A percentile compares a stretch with the other conserved stretches of the same genome.
Evolutionary conservation across 306 rosid genomes (phyloP).

Genomic region (Coriaria nepalensis): DNA sequence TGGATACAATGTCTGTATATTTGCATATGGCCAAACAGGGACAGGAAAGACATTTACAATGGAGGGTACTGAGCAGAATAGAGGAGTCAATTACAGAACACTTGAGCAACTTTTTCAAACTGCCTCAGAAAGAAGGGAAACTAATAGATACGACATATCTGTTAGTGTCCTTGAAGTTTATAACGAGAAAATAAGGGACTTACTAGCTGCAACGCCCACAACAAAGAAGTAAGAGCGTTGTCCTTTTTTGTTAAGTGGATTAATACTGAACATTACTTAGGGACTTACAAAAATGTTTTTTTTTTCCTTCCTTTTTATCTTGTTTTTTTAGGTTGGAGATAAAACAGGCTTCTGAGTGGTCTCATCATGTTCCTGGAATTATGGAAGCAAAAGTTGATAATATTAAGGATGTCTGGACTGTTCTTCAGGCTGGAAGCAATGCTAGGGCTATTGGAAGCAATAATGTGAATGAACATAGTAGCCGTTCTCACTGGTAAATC

Average conservation of each 20-base stretch:
- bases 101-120: constrained; percentile 61
- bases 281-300: too few relatives aligned
- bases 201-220: constrained; percentile 46
- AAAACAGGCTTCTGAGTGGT: constrained; percentile 67
- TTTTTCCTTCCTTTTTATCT: not conserved
- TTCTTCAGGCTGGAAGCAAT: constrained; percentile 69
- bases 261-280: too few relatives aligned
- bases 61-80: constrained; percentile 72
- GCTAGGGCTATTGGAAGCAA: constrained; percentile 81
- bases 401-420: constrained; percentile 57
- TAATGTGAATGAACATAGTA: constrained; percentile 77
- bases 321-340: constrained; percentile 56
- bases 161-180: constrained; percentile 91
- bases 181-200: constrained; percentile 82
- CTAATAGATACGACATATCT: constrained; percentile 42
- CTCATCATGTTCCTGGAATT: constrained; percentile 70
- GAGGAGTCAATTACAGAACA: constrained; percentile 85
- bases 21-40: constrained; percentile 93
- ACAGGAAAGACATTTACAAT: constrained; percentile 88
- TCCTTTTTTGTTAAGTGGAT: not conserved
- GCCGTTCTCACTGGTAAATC: constrained; percentile 77
- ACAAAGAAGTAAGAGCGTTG: constrained; percentile 50
- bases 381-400: constrained; percentile 57
- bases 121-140: constrained; percentile 55
- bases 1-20: constrained; percentile 79